Evolutionary conservation across 2,329 filamentous ascomycete species (phyloP).

Genomic region (Calonectria naviculata): DNA sequence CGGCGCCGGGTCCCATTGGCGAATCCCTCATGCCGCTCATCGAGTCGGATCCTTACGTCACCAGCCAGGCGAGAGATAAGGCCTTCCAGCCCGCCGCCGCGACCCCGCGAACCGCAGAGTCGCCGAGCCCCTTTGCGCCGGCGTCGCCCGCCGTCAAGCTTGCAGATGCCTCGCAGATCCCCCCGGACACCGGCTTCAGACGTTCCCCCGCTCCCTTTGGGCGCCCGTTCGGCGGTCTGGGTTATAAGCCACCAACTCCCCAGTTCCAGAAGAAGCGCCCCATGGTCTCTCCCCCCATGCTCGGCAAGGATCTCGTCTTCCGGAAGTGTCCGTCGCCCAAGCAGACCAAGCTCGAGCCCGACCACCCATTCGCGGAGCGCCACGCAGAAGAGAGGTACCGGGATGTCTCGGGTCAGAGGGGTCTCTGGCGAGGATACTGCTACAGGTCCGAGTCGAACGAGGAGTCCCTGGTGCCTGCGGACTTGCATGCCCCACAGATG

Average conservation of each 20-base stretch:
- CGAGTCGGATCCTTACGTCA: slow-evolving; percentile 33
- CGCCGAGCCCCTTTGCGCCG: slow-evolving; percentile 38
- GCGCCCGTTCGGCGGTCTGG: slow-evolving; percentile 56
- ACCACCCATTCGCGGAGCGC: slow-evolving; percentile 69
- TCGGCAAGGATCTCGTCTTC: slow-evolving; percentile 84
- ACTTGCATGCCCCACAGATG: slow-evolving; percentile 59
- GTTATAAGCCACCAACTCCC: slow-evolving; percentile 45
- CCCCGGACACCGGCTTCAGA: slow-evolving; percentile 55
- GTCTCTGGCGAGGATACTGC: slow-evolving; percentile 84
- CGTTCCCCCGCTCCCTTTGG: slow-evolving; percentile 50
- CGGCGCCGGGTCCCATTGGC: slow-evolving; percentile 42
- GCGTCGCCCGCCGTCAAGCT: slow-evolving; percentile 31
- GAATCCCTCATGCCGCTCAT: slow-evolving; percentile 39
- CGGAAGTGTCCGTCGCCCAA: slow-evolving; percentile 86
- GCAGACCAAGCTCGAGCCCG: slow-evolving; percentile 84
- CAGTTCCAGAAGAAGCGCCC: slow-evolving; percentile 60
- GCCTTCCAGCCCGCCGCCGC: slow-evolving; percentile 29
- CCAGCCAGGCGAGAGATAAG: slow-evolving; percentile 35
- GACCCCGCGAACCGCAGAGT: slow-evolving; percentile 36
- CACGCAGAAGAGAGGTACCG: slow-evolving; percentile 62
- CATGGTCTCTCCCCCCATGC: slow-evolving; percentile 82
- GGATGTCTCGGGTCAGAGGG: slow-evolving; percentile 67
- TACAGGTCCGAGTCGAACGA: slow-evolving; percentile 53
- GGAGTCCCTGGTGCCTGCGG: slow-evolving; percentile 53
- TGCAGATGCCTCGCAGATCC: slow-evolving; percentile 46